Evolutionary conservation across 768 basidiomycete genomes (phyloP), one percentile per base, ranked within the genome.

Genomic region (Podaxis pistillaris): DNA sequence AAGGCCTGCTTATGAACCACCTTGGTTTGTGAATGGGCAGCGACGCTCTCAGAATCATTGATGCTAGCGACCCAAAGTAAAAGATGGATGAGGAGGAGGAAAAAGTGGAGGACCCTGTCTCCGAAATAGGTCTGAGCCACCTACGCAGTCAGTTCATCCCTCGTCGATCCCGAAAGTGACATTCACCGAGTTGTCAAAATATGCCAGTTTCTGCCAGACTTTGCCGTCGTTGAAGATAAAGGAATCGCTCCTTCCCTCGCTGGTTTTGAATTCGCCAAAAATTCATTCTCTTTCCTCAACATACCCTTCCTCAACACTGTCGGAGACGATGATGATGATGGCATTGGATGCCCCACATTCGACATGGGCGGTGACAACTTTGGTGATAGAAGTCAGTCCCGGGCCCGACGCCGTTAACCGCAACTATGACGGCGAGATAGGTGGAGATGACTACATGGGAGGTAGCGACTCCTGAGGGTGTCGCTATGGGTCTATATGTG

Each of bases 1-100:
- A 93, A 63, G 97, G 97, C 11, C 76, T 98, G 52, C 78, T 99
- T 33, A 96, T 98, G 96, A 98, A 99, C 71, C 97, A 99, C 70
- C 81, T 99, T 46, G 83, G 84, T 56, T 69, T 93, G 58, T 91
- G 90, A 19, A 79, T 89, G 1, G 91, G 91, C 2, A 84, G 83
- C 17, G 93, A 96, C 62, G 90, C 91, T 3, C 81, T 98, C 72
- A 81, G 94, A 63, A 91, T 99, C 56, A 93, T 98, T 68, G 96
- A 98, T 73, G 96, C 95, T 4, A 90, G 96, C 61, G 96, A 98
- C 72, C 90, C 93, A 0, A 87, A 91, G 72, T 86, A 87, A 3
- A 90, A 87, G 64, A 79, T 82, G 41, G 60, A 61, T 3, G 90
- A 96, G 41, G 94, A 93, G 51, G 87, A 88, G 37, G 93, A 93